Evolutionary conservation across 805 yeast species (phyloP).

Genomic region (Peterozyma toletana): DNA sequence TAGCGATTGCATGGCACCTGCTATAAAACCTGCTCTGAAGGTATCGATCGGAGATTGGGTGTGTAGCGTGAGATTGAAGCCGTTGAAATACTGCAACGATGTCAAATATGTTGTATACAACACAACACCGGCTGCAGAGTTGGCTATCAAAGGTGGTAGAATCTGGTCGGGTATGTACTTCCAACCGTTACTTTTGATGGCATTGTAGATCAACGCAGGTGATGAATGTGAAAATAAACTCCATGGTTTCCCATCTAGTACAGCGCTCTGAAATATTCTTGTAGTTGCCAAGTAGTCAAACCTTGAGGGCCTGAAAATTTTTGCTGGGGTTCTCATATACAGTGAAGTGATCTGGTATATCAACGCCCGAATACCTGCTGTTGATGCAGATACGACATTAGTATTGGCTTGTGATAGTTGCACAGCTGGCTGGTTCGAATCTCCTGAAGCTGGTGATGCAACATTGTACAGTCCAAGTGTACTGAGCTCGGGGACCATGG

Average conservation of each 20-base stretch:
- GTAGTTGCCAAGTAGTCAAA: conserved; percentile 78
- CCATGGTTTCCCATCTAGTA: conserved; percentile 40
- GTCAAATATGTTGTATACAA: conserved; percentile 77
- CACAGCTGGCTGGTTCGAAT: conserved; percentile 1
- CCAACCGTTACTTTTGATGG: conserved; percentile 79
- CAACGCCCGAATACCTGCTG: conserved; percentile 83
- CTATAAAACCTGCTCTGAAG: conserved; percentile 74
- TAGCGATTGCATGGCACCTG: conserved; percentile 82
- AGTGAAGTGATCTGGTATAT: conserved; percentile 72
- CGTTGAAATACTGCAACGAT: conserved; percentile 32
- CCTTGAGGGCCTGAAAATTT: conserved; percentile 83
- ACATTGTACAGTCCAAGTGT: no score
- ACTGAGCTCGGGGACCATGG: no score
- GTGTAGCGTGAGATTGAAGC: conserved; percentile 13
- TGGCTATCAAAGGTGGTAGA: conserved; percentile 82
- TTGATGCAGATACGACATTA: conserved; percentile 63
- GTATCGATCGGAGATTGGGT: conserved; percentile 43
- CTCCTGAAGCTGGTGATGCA: not conserved
- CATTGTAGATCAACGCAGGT: conserved; percentile 64
- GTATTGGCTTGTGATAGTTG: conserved; percentile 32
- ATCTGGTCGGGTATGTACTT: conserved; percentile 76
- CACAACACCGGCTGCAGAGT: conserved; percentile 83
- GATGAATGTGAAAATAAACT: conserved; percentile 67
- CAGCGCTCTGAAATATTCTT: conserved; percentile 42
- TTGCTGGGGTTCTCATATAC: conserved; percentile 76